Evolutionary conservation across 192 early-diverging fungal species (phyloP).

Genomic region (Coemansia aciculifera): DNA sequence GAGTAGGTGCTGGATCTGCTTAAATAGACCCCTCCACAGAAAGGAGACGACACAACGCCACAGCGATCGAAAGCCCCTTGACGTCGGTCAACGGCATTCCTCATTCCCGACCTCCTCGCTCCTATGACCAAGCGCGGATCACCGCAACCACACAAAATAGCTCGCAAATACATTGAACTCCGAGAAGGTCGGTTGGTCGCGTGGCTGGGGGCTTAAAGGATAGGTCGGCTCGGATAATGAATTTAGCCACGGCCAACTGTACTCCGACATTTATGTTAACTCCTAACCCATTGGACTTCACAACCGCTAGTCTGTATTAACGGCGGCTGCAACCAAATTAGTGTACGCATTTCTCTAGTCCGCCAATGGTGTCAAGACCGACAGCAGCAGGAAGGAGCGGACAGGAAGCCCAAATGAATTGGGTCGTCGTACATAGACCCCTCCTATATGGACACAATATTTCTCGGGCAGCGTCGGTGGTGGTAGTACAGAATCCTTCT

Average conservation of each 20-base stretch:
- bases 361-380: too few species aligned
- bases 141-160: not conserved
- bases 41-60: not conserved
- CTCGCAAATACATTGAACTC: not conserved
- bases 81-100: not conserved
- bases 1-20: not conserved
- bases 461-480: not conserved
- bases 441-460: not conserved
- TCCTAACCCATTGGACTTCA: too few species aligned
- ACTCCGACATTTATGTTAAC: not conserved
- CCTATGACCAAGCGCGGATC: constrained; percentile 1
- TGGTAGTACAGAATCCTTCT: not conserved
- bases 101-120: not conserved
- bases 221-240: not conserved
- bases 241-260: too few species aligned
- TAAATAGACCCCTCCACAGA: not conserved
- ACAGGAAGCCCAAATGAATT: not conserved
- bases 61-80: not conserved
- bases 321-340: too few species aligned
- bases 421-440: not conserved
- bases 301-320: too few species aligned
- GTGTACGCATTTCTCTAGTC: too few species aligned
- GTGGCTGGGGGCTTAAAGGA: not conserved
- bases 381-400: not conserved
- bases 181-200: not conserved